Conservation (phyloP, 192 early-diverging fungal species). For the Coemansia sp. region DNA sequence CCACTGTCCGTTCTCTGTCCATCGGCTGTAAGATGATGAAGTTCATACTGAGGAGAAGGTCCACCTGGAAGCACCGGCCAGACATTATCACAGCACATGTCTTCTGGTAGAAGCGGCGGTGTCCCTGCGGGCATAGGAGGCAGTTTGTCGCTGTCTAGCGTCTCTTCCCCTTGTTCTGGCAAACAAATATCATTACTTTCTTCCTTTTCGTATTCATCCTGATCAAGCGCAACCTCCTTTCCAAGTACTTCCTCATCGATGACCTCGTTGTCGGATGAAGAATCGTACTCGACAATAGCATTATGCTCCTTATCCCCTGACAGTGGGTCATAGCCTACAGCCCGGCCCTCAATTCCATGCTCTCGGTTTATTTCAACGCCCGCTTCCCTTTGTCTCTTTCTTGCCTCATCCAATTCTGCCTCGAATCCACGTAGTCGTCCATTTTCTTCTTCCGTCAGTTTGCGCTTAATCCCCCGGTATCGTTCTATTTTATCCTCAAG, state of each 20-base stretch:
- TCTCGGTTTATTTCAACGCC: slow-evolving; percentile 22
- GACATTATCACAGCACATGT: slow-evolving; percentile 14
- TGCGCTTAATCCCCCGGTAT: slow-evolving; percentile 31
- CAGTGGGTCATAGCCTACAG: slow-evolving; percentile 42
- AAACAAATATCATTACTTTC: not conserved
- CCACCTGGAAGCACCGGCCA: slow-evolving; percentile 51
- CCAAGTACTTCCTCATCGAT: slow-evolving; percentile 6
- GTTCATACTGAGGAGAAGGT: slow-evolving; percentile 41
- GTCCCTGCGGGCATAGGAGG: slow-evolving; percentile 49
- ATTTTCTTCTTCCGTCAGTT: slow-evolving; percentile 38
- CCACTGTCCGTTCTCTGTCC: not conserved
- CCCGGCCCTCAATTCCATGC: not conserved
- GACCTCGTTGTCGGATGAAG: slow-evolving; percentile 13
- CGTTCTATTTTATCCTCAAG: slow-evolving; percentile 49
- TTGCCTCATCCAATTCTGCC: slow-evolving; percentile 33
- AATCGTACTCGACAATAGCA: slow-evolving; percentile 13
- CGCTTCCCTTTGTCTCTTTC: slow-evolving; percentile 33
- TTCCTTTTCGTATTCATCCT: slow-evolving; percentile 5
- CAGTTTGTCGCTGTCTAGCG: slow-evolving; percentile 6
- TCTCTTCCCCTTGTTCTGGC: not conserved
- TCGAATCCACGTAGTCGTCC: slow-evolving; percentile 36
- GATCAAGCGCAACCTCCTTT: not conserved
- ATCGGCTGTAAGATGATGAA: slow-evolving; percentile 5
- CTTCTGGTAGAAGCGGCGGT: slow-evolving; percentile 32
- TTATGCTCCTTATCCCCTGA: slow-evolving; percentile 7